phyloP scores from a whole-genome alignment of 768 basidiomycete species.

The Suillus luteus region DNA sequence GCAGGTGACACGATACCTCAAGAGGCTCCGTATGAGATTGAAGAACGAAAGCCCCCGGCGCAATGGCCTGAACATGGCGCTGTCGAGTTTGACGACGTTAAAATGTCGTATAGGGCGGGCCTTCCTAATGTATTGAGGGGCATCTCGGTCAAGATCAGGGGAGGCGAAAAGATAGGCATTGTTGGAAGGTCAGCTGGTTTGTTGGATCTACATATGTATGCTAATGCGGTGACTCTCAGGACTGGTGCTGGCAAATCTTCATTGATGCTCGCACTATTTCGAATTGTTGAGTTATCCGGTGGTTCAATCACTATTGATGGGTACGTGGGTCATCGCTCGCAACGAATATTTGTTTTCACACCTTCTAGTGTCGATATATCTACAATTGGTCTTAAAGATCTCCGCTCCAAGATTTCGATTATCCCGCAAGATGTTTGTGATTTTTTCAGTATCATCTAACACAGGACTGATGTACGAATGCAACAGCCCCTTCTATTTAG shows the following conservation, averaged over 20 bases:
- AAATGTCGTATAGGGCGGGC: conserved; percentile 66
- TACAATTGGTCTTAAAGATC: conserved; percentile 63
- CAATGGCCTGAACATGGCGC: conserved; percentile 67
- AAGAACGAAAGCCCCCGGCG: conserved; percentile 51
- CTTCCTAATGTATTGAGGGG: conserved; percentile 73
- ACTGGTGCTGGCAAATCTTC: conserved; percentile 65
- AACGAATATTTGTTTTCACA: not conserved
- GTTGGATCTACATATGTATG: not conserved
- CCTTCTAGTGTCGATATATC: conserved; percentile 60
- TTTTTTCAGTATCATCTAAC: not conserved
- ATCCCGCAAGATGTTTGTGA: conserved; percentile 66
- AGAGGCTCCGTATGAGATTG: conserved; percentile 66
- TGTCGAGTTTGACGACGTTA: conserved; percentile 61
- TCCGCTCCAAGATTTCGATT: conserved; percentile 60
- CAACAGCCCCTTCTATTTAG: conserved; percentile 56
- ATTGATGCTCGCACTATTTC: conserved; percentile 64
- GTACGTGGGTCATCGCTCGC: conserved; percentile 30
- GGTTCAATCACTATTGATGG: conserved; percentile 69
- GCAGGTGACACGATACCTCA: conserved; percentile 51
- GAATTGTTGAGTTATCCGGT: conserved; percentile 64
- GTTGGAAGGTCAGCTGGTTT: conserved; percentile 51
- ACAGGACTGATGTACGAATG: conserved; percentile 14
- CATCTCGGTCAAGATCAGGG: conserved; percentile 56
- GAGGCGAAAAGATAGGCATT: conserved; percentile 77
- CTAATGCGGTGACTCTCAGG: conserved; percentile 13